Base-by-base conservation (phyloP, 345 rosid species). In the Excoecaria agallocha region DNA sequence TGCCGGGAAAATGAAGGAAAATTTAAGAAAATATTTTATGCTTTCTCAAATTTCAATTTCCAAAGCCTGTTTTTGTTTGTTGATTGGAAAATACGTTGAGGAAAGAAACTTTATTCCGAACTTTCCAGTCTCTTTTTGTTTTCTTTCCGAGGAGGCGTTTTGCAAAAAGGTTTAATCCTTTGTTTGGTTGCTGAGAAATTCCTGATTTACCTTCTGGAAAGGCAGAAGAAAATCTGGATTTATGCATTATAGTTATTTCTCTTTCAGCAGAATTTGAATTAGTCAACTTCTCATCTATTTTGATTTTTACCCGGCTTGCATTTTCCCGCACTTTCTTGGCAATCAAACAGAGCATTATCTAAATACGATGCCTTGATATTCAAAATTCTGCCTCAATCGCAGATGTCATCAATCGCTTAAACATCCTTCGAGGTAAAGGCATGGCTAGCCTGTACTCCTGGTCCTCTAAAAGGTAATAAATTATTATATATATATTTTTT, bases 391-490 rank as follows among this genome's bases (percentile, higher is more conserved):
- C 30, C 22, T 68, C 4, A 7, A 69, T 69, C 15, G 77, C 93
- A 94, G 99, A 94, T 81, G 98, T 94, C 38, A 89, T 90, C 75
- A 80, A 80, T 70, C 93, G 97, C 58, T 79, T 94, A 76, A 89
- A 91, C 82, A 77, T 87, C 24, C 91, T 94, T 17, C 88, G 99
- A 70, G 98, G 99, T 62, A 83, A 90, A 76, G 93, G 89, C 99
- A 4, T 94, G 90, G 98, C 99, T 2, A 76, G 73, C 70, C 85
- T 87, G 83, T 93, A 93, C 82, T 92, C 98, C 13, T 94, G 99
- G 99, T 94, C 99, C 22, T 87, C 93, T 4, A 93, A 94, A 94
- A 61, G 99, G 98, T 92, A 82, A 57, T 30, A 19, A n/a, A 1
- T 37, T 6, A 43, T 6, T 8, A 10, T 6, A 43, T 10, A 43